phyloP scores from a whole-genome alignment of 441 rosid genomes.

The Manihot esculenta region DNA sequence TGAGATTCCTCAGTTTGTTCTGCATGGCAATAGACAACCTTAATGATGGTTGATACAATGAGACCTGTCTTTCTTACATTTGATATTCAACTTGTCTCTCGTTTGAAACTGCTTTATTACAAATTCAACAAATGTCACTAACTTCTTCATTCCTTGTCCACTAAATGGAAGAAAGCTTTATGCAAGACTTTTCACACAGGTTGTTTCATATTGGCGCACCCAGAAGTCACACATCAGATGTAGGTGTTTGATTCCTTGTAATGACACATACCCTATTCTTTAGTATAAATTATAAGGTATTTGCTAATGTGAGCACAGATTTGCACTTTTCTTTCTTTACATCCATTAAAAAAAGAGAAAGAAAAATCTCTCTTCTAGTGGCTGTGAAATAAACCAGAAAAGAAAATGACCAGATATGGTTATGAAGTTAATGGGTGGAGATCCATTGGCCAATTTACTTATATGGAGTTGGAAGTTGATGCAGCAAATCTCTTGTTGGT shows the following conservation, averaged over 20 bases:
- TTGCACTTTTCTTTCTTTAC: conserved; percentile 9
- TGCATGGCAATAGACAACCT: conserved; percentile 18
- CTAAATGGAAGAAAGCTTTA: conserved; percentile 3
- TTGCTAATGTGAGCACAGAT: conserved; percentile 7
- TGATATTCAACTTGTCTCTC: conserved; percentile 7
- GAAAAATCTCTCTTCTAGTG: conserved; percentile 20
- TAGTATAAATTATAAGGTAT: background rate
- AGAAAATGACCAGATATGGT: conserved; percentile 16
- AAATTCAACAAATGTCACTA: conserved; percentile 4
- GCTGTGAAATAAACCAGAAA: conserved; percentile 17
- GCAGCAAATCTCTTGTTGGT: conserved; percentile 21
- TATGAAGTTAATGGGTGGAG: conserved; percentile 16
- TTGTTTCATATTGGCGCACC: conserved; percentile 24
- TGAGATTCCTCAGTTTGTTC: conserved; percentile 2
- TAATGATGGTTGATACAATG: conserved; percentile 3
- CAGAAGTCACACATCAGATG: conserved; percentile 5
- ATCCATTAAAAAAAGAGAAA: too few species aligned
- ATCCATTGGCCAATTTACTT: conserved; percentile 28
- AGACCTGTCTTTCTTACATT: conserved; percentile 3
- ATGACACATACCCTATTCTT: background rate
- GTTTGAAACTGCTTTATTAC: conserved; percentile 30
- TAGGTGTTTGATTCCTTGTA: conserved; percentile 4
- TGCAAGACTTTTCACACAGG: conserved; percentile 1
- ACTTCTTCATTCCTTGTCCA: conserved; percentile 21
- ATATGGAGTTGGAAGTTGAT: conserved; percentile 18